These are phyloP conservation scores for Raphanus hybrid DNA, from an alignment of 441 rosid species.

Conservation along the genomic window DNA sequence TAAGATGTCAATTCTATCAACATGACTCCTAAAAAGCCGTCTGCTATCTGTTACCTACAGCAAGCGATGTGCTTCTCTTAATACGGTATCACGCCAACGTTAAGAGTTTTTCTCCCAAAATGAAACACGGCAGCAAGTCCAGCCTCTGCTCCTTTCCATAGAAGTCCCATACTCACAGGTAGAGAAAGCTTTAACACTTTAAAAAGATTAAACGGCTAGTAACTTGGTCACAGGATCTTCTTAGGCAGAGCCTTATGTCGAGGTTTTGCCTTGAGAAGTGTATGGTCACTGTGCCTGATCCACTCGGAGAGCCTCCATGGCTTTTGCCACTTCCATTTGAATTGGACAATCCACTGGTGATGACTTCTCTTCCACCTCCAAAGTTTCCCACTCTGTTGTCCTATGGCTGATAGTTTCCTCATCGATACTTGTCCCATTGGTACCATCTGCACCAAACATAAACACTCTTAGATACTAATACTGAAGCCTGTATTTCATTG, in stretches of 20 bases:
- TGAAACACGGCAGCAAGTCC: conserved; percentile 35
- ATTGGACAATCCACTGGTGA: conserved; percentile 95
- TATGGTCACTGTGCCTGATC: conserved; percentile 90
- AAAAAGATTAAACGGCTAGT: conserved; percentile 9
- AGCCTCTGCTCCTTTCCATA: conserved; percentile 45
- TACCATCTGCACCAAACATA: conserved; percentile 68
- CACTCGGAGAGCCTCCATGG: conserved; percentile 97
- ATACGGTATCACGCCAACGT: conserved; percentile 46
- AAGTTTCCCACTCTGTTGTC: conserved; percentile 74
- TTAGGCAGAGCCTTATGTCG: conserved; percentile 58
- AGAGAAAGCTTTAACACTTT: conserved; percentile 27
- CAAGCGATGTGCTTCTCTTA: conserved; percentile 53
- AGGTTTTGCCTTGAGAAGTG: conserved; percentile 67
- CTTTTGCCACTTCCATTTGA: conserved; percentile 99
- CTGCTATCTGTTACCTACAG: conserved; percentile 40
- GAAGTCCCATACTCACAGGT: conserved; percentile 23
- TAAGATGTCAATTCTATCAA: conserved; percentile 43
- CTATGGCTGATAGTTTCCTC: conserved; percentile 68
- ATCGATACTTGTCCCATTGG: conserved; percentile 78
- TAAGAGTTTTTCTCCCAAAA: conserved; percentile 33
- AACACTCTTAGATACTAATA: neutral
- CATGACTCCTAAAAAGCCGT: conserved; percentile 46
- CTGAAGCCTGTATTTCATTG: neutral
- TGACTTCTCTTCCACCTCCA: conserved; percentile 99
- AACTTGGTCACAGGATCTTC: conserved; percentile 37